Conservation (phyloP, 352 stramenopile genomes). For the Phytophthora megakarya region DNA sequence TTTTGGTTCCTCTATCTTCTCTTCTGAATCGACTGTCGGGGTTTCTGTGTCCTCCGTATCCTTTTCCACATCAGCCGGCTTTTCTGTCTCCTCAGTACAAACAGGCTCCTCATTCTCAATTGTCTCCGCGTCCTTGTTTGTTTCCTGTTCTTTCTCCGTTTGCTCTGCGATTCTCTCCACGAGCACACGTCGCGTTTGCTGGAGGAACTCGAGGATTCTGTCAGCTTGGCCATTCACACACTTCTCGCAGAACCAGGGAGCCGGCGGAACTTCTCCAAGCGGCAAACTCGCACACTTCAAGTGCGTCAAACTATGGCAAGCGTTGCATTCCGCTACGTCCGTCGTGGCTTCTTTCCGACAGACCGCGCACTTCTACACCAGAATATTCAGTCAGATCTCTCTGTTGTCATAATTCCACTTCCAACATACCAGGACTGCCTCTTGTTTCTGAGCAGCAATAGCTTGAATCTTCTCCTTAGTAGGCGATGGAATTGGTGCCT, state of each 20-base stretch:
- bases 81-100: constrained; percentile 7
- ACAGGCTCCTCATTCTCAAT: constrained; percentile 12
- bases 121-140: neutral
- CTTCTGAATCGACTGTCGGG: neutral
- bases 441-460: constrained; percentile 19
- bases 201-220: constrained; percentile 67
- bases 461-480: constrained; percentile 31
- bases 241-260: constrained; percentile 63
- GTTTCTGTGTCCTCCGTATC: neutral
- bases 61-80: constrained; percentile 1
- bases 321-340: constrained; percentile 55
- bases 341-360: constrained; percentile 54
- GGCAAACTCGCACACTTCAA: constrained; percentile 50
- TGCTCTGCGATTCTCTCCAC: constrained; percentile 41
- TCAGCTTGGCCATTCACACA: constrained; percentile 58
- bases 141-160: constrained; percentile 11
- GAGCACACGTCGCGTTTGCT: constrained; percentile 63
- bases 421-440: constrained; percentile 31
- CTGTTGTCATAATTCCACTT: neutral
- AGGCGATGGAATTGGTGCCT: constrained; percentile 29
- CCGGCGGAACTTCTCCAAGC: constrained; percentile 30
- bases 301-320: constrained; percentile 64
- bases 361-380: constrained; percentile 45
- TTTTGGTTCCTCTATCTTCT: too few species aligned
- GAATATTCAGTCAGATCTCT: constrained; percentile 2